Base-by-base conservation (phyloP, 2,329 filamentous ascomycete species). In the Phyllosticta citrichinensis region DNA sequence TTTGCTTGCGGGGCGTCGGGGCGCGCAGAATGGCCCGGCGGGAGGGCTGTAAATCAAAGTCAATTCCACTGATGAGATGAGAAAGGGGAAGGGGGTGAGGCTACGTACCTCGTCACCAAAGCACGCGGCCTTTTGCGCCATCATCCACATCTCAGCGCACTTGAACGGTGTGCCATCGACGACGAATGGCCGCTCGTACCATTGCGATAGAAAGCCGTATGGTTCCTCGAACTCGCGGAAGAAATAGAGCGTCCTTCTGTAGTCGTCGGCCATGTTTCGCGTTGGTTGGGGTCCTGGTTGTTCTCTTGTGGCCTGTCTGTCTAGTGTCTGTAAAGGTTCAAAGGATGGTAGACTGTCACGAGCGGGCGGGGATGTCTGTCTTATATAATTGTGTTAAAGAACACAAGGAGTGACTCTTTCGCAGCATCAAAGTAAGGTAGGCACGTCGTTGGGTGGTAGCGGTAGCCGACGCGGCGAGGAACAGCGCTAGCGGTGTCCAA, bases 191-290 rank as follows among this genome's bases (percentile, higher is more conserved):
- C 74, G 77, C 57, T 73, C 66, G 67, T 82, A 84, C 84, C 84
- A 87, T 71, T 88, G 84, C 0, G 80, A 83, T n/a, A 87, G 76
- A 71, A 79, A 85, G 51, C 82, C 83, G 33, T 79, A 74, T 2
- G 72, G 68, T 0, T 72, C 65, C 61, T 83, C 76, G 14, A 74
- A 75, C 54, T 70, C 68, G 52, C 69, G 67, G 71, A 70, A 75
- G 69, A 75, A 75, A 64, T 65, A 75, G 51, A 75, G 52, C 10
- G 62, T 40, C 12, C 11, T 5, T 9, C 33, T 17, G 33, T 40
- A 5, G 11, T 40, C 11, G 14, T 40, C 33, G 14, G 33, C 33
- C 33, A 40, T 40, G 10, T 12, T 40, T 40, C 11, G 11, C 33
- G 27, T 30, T 30, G 27, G 27, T 10, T 30, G 27, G 27, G 27